Conservation (phyloP, 192 early-diverging fungal species). For the Linderina pennispora region DNA sequence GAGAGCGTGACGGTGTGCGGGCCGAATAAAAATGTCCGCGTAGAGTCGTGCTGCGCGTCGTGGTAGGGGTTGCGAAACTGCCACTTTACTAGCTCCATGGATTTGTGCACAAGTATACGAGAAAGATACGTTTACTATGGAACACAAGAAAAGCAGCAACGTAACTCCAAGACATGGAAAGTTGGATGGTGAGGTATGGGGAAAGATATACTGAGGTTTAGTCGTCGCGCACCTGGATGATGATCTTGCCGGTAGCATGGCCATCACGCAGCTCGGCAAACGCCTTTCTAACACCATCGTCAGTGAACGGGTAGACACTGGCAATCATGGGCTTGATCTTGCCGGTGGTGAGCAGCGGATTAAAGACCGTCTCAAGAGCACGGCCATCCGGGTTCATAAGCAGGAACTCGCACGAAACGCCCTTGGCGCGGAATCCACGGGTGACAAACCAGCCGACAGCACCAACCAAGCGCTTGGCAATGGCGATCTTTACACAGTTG, state of each 20-base stretch:
- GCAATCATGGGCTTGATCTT: slow-evolving; percentile 33
- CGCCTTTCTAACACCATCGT: slow-evolving; percentile 29
- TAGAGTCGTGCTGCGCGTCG: not conserved
- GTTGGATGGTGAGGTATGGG: not conserved
- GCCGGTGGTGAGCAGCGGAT: slow-evolving; percentile 28
- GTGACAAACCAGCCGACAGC: slow-evolving; percentile 9
- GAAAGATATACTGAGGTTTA: not conserved
- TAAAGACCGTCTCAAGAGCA: slow-evolving; percentile 35
- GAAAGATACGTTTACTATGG: not conserved
- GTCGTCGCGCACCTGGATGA: slow-evolving; percentile 39
- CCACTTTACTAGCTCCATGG: slow-evolving; percentile 16
- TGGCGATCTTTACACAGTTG: slow-evolving; percentile 4
- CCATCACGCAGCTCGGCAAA: slow-evolving; percentile 34
- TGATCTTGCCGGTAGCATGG: slow-evolving; percentile 47
- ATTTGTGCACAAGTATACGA: not conserved
- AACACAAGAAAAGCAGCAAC: not conserved
- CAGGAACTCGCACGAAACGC: slow-evolving; percentile 11
- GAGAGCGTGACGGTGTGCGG: slow-evolving; percentile 7
- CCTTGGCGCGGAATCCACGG: slow-evolving; percentile 18
- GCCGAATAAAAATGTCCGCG: slow-evolving; percentile 15
- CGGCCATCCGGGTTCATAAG: slow-evolving; percentile 21
- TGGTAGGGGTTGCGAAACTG: slow-evolving; percentile 22
- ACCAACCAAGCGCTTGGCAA: slow-evolving; percentile 2
- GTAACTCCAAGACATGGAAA: not conserved
- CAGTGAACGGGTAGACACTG: slow-evolving; percentile 37